These are phyloP conservation scores for Artemisia argyi DNA, from an alignment of 129 eudicot species.

Conservation along the genomic window DNA sequence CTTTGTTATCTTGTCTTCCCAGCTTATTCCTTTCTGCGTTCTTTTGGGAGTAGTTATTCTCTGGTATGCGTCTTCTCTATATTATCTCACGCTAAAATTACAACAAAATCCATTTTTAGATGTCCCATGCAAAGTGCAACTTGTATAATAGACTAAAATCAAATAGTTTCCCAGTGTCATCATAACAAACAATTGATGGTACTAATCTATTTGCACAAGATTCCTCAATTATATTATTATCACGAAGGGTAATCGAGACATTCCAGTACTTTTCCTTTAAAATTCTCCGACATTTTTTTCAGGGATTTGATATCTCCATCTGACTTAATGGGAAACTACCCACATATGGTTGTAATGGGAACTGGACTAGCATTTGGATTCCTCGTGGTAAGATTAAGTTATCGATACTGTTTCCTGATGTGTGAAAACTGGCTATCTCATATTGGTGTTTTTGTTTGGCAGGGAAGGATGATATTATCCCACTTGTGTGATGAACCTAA, in stretches of 20 bases:
- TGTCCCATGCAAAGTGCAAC: neutral
- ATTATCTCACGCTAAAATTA: neutral
- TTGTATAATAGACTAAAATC: constrained; percentile 13
- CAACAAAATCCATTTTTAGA: constrained; percentile 3
- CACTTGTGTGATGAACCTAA: constrained; percentile 99
- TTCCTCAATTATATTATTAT: neutral
- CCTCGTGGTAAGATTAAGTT: constrained; percentile 70
- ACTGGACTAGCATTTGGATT: constrained; percentile 95
- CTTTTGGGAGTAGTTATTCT: constrained; percentile 67
- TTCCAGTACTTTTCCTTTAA: neutral
- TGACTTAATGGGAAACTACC: constrained; percentile 69
- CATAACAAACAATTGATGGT: neutral
- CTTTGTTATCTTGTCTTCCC: constrained; percentile 24
- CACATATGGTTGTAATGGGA: constrained; percentile 80
- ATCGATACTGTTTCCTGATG: neutral
- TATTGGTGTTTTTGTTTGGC: constrained; percentile 30
- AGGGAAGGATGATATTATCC: constrained; percentile 99
- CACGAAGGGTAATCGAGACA: constrained; percentile 12
- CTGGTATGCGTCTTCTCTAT: constrained; percentile 51
- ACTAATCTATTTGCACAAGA: neutral
- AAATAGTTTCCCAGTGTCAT: neutral
- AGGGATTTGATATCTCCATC: constrained; percentile 88
- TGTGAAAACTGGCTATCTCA: constrained; percentile 14
- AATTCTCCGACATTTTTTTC: constrained; percentile 17
- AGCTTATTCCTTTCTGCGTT: constrained; percentile 81